These are phyloP conservation scores for Pelargonium australe DNA, from an alignment of 441 rosid genomes.

Conservation along the genomic window DNA sequence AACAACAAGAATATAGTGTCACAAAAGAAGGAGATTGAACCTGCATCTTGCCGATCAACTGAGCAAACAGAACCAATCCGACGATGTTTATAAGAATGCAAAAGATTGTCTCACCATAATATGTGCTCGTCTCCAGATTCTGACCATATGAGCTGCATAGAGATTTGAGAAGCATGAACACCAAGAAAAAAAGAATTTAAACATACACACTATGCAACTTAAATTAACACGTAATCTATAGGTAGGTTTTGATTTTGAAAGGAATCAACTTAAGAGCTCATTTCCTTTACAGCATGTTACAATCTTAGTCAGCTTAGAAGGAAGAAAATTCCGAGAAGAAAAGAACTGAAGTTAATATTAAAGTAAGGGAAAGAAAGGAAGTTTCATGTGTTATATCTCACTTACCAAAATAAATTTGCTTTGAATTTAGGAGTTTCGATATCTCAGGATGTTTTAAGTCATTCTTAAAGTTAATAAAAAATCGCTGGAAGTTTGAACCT, in stretches of 20 bases:
- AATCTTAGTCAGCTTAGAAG: background rate
- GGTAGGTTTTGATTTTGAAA: background rate
- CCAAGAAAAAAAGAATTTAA: constrained; percentile 20
- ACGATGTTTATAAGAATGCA: constrained; percentile 69
- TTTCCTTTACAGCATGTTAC: background rate
- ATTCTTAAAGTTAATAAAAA: no score
- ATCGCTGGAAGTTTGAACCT: no score
- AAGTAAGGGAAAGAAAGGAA: no score
- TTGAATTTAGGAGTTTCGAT: no score
- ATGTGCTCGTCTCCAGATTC: constrained; percentile 73
- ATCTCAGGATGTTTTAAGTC: no score
- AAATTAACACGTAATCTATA: background rate
- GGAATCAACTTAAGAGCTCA: no score
- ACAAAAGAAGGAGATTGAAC: constrained; percentile 27
- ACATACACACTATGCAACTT: constrained; percentile 14
- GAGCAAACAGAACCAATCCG: constrained; percentile 85
- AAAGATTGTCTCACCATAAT: constrained; percentile 78
- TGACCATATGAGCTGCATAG: constrained; percentile 77
- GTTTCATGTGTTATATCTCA: no score
- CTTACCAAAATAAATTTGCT: no score
- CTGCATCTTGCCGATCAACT: constrained; percentile 97
- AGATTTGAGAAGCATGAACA: constrained; percentile 9
- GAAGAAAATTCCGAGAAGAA: no score
- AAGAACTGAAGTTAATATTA: no score
- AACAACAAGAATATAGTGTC: background rate